phyloP scores from a whole-genome alignment of 73 alveolate species.

The Tetrahymena thermophila region DNA sequence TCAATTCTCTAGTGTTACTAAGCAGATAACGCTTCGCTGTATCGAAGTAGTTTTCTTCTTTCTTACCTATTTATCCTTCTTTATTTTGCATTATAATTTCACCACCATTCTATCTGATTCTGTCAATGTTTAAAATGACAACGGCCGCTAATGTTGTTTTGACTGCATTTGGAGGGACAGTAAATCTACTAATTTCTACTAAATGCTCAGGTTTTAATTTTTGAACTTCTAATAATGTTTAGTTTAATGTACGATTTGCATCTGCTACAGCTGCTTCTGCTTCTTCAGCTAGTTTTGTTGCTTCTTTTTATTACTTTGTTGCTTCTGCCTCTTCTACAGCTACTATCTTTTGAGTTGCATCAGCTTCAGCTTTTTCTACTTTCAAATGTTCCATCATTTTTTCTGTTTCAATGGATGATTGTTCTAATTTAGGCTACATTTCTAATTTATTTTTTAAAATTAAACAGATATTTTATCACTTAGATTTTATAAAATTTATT shows the following conservation, averaged over 20 bases:
- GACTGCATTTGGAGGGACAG: slow-evolving; percentile 91
- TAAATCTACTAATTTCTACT: slow-evolving; percentile 71
- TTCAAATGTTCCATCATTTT: slow-evolving; percentile 83
- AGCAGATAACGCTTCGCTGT: slow-evolving; percentile 62
- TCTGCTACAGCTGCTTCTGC: slow-evolving; percentile 91
- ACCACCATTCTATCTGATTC: slow-evolving; percentile 43
- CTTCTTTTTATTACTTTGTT: slow-evolving; percentile 91
- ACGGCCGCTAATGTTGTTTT: slow-evolving; percentile 84
- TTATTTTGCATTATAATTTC: slow-evolving; percentile 40
- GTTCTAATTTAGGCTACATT: slow-evolving; percentile 93
- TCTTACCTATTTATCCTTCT: slow-evolving; percentile 46
- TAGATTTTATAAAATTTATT: neutral
- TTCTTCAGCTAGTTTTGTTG: slow-evolving; percentile 73
- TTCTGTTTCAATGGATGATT: slow-evolving; percentile 91
- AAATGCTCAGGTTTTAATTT: slow-evolving; percentile 84
- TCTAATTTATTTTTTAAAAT: neutral
- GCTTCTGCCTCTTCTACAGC: slow-evolving; percentile 94
- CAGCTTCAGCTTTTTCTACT: slow-evolving; percentile 88
- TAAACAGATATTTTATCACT: neutral
- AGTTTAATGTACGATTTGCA: slow-evolving; percentile 72
- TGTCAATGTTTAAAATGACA: slow-evolving; percentile 43
- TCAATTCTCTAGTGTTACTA: slow-evolving; percentile 71
- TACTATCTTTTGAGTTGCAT: slow-evolving; percentile 69
- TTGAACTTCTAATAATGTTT: slow-evolving; percentile 46
- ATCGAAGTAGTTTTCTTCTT: slow-evolving; percentile 82